These are phyloP conservation scores for Tolypocladium endophyticum DNA, from an alignment of 2,329 filamentous ascomycete species.

Conservation along the genomic window DNA sequence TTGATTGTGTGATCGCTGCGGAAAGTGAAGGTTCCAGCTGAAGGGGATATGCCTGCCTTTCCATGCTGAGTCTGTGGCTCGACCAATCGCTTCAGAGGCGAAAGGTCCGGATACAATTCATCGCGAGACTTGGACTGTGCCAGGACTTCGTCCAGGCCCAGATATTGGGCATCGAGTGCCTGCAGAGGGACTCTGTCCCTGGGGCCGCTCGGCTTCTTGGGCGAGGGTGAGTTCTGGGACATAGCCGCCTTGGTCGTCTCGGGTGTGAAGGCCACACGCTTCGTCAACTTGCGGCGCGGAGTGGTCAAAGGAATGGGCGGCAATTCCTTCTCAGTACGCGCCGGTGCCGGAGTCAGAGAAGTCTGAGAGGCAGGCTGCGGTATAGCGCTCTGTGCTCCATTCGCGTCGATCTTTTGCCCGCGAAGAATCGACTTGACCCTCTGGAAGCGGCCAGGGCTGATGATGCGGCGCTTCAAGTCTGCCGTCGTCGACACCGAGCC, in stretches of 20 bases:
- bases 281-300: slow-evolving; percentile 54
- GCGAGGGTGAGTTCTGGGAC: slow-evolving; percentile 43
- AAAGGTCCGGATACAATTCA: slow-evolving; percentile 44
- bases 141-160: slow-evolving; percentile 16
- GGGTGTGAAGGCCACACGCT: slow-evolving; percentile 73
- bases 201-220: slow-evolving; percentile 38
- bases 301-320: slow-evolving; percentile 48
- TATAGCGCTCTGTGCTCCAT: slow-evolving; percentile 35
- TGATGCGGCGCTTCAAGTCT: slow-evolving; percentile 23
- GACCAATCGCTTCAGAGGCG: slow-evolving; percentile 25
- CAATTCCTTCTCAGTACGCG: slow-evolving; percentile 39
- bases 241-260: slow-evolving; percentile 44
- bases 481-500: slow-evolving; percentile 18
- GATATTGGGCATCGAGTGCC: slow-evolving; percentile 14
- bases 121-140: slow-evolving; percentile 17
- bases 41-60: slow-evolving; percentile 23
- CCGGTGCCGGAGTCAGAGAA: slow-evolving; percentile 37
- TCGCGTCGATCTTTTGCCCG: slow-evolving; percentile 22
- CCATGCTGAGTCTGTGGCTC: slow-evolving; percentile 11
- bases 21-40: slow-evolving; percentile 53
- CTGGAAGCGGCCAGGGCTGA: slow-evolving; percentile 41
- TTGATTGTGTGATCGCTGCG: slow-evolving; percentile 55
- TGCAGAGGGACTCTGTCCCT: slow-evolving; percentile 25
- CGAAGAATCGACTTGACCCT: slow-evolving; percentile 49
- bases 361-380: slow-evolving; percentile 28